Percentiles rank a stretch among this genome's conserved stretches.
phyloP scores from a whole-genome alignment of 805 yeast genomes.

The Trichomonascus vanleenenianus region DNA sequence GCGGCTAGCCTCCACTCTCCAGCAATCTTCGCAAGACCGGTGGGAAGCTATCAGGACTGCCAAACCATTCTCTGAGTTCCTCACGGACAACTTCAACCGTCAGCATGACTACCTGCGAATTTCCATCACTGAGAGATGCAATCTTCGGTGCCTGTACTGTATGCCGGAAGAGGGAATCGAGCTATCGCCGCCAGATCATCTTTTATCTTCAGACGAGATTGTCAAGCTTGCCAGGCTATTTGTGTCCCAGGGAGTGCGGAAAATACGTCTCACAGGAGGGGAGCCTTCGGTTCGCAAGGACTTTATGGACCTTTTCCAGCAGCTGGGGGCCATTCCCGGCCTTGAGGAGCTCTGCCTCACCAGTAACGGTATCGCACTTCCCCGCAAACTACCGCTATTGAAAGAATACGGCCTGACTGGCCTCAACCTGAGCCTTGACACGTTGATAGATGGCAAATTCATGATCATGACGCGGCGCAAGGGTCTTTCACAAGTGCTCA shows the following conservation, averaged over 20 bases:
- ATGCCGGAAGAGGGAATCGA: constrained; percentile 53
- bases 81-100: constrained; percentile 36
- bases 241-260: constrained; percentile 42
- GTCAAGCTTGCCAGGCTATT: constrained; percentile 36
- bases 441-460: constrained; percentile 45
- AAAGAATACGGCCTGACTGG: constrained; percentile 38
- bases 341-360: constrained; percentile 44
- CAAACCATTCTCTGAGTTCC: constrained; percentile 2
- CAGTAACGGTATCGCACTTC: constrained; percentile 44
- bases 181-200: constrained; percentile 35
- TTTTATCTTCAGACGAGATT: constrained; percentile 40
- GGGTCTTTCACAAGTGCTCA: constrained; percentile 40
- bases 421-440: constrained; percentile 42
- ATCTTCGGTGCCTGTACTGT: constrained; percentile 39
- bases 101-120: constrained; percentile 44
- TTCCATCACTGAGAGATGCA: constrained; percentile 45
- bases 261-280: constrained; percentile 48
- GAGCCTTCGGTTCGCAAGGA: constrained; percentile 50
- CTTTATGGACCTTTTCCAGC: constrained; percentile 36
- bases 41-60: not conserved
- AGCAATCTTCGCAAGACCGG: not conserved
- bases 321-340: constrained; percentile 33
- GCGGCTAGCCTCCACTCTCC: not conserved
- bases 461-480: constrained; percentile 41
- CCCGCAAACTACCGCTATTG: constrained; percentile 39